Conservation (phyloP, 495 filamentous ascomycete species). For the Saxispiralis lemnorum region DNA sequence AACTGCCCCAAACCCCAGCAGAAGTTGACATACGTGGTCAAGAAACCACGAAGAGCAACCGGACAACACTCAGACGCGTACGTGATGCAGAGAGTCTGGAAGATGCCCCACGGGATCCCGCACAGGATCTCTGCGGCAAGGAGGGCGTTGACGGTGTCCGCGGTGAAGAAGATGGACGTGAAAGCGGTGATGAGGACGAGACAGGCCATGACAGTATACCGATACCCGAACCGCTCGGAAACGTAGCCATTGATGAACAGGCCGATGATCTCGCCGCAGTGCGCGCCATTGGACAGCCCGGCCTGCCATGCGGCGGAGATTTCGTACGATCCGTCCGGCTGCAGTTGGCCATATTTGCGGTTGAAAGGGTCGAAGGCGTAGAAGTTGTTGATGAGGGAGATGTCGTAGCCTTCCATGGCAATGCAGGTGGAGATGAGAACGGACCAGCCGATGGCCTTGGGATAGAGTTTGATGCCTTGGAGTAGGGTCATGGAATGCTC, state of each 20-base stretch:
- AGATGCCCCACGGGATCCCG: constrained; percentile 63
- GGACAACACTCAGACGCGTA: constrained; percentile 60
- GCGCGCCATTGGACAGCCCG: constrained; percentile 50
- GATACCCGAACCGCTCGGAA: constrained; percentile 58
- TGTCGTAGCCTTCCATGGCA: constrained; percentile 48
- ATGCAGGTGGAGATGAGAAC: constrained; percentile 44
- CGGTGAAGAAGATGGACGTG: constrained; percentile 62
- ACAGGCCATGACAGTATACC: constrained; percentile 49
- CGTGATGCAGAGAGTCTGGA: constrained; percentile 48
- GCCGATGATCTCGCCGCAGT: constrained; percentile 55
- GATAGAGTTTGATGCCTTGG: constrained; percentile 31
- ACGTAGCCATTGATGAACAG: constrained; percentile 60
- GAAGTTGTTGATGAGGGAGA: constrained; percentile 36
- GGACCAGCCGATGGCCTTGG: constrained; percentile 42
- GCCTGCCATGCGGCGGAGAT: constrained; percentile 60
- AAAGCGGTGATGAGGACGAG: constrained; percentile 48
- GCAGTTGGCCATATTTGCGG: constrained; percentile 44
- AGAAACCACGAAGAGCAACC: constrained; percentile 27
- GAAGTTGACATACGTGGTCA: constrained; percentile 30
- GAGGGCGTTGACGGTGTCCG: constrained; percentile 47
- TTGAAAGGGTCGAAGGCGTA: constrained; percentile 33
- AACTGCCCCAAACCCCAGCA: constrained; percentile 26
- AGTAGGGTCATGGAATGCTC: constrained; percentile 20
- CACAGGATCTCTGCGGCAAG: constrained; percentile 59
- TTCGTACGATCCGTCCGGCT: constrained; percentile 42